Base-by-base conservation (phyloP, 129 eudicot genomes). In the Helichrysum umbraculigerum region DNA sequence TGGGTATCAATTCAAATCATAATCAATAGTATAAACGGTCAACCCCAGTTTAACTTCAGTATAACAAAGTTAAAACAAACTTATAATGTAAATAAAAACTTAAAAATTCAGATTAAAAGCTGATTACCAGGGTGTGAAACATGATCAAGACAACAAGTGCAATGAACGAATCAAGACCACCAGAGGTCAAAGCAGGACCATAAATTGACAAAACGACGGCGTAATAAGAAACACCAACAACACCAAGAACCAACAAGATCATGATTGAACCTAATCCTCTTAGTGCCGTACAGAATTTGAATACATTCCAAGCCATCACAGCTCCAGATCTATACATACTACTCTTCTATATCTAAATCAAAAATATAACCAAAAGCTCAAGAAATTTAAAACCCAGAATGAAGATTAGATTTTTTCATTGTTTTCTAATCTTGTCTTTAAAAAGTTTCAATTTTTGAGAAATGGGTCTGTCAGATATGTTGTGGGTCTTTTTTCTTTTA, bases 201-300 rank as follows among this genome's bases (percentile, higher is more conserved):
- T 90, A 93, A 79, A 70, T 93, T 22, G 87, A 81, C 76, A 93
- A 79, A 82, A 93, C 98, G 62, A 93, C 93, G 25, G 96, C 97
- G 75, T 93, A 93, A 84, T 93, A 93, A 14, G 91, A 77, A 51
- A 93, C 89, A 72, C 98, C 97, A 41, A 93, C 97, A 68, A 93
- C 91, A 66, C 87, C 98, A 44, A 93, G 90, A 52, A 93, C 98
- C 68, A 93, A 67, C 79, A 93, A 75, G 81, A 93, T 93, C 98
- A 93, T 93, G 83, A 93, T 86, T 56, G 97, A 90, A 4, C 97
- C 98, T 35, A 90, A 81, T 37, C 97, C 98, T 64, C 91, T 74
- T 22, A 93, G 73, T 35, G 98, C 98, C 80, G 98, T 90, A 64
- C 98, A 93, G 69, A 93, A 93, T 75, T 79, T 90, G 86, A 93